A percentile compares a stretch with the other conserved stretches of the same genome.
Conservation (phyloP, 176 grass and related monocot species). For the Saccharum officinarum region DNA sequence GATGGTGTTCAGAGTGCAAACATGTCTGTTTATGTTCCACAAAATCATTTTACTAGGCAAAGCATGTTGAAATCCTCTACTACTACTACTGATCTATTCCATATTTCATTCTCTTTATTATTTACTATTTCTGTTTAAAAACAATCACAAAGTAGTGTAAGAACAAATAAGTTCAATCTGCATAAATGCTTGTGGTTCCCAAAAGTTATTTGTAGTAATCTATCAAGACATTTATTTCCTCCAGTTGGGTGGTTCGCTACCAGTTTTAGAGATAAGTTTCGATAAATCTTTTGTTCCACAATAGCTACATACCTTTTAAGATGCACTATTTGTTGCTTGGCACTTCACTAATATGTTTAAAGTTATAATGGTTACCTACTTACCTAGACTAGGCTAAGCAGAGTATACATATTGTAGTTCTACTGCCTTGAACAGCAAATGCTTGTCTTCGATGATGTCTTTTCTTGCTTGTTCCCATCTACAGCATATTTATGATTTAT, state of each 20-base stretch:
- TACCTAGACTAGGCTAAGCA: neutral
- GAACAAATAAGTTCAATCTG: neutral
- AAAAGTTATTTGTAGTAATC: neutral
- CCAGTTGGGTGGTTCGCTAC: neutral
- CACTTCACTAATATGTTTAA: neutral
- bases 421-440: constrained; percentile 5
- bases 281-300: constrained; percentile 4
- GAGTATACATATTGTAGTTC: neutral
- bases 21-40: neutral
- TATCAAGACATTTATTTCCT: neutral
- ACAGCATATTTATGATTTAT: constrained; percentile 10
- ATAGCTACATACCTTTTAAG: constrained; percentile 15
- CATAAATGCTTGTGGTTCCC: constrained; percentile 16
- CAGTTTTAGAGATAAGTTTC: constrained; percentile 20
- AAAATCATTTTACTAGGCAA: neutral
- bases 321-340: neutral
- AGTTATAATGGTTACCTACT: neutral
- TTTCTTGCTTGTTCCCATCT: neutral
- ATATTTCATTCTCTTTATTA: neutral
- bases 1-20: neutral
- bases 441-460: neutral
- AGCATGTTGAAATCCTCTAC: neutral
- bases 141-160: neutral
- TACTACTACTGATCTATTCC: constrained; percentile 3
- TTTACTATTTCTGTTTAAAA: neutral